Evolutionary conservation across 1,284 basidiomycete genomes (phyloP).

Genomic region (Phlebopus sp.): DNA sequence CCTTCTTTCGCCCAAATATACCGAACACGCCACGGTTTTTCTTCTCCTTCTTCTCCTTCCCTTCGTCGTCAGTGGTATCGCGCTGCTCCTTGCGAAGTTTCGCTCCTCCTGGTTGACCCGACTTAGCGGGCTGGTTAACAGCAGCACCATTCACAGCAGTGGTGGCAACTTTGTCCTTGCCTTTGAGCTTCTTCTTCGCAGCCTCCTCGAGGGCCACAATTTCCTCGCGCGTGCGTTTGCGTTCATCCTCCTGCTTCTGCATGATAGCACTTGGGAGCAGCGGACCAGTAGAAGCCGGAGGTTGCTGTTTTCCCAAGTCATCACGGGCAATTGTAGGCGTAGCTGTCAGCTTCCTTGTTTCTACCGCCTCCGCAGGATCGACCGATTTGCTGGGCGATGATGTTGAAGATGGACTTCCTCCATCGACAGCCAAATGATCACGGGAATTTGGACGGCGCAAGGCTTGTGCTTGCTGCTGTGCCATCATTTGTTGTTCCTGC

Average conservation of each 20-base stretch:
- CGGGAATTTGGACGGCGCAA: conserved; percentile 26
- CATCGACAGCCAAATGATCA: conserved; percentile 24
- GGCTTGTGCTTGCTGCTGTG: conserved; percentile 30
- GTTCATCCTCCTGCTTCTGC: conserved; percentile 54
- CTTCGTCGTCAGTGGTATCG: conserved; percentile 47
- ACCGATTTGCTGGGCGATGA: conserved; percentile 30
- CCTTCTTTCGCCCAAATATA: conserved; percentile 73
- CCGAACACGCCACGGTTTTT: conserved; percentile 66
- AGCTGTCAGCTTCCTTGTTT: conserved; percentile 71
- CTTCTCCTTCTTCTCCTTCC: conserved; percentile 63
- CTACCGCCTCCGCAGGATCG: conserved; percentile 57
- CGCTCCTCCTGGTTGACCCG: conserved; percentile 30
- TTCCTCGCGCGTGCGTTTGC: conserved; percentile 60
- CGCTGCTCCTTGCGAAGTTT: conserved; percentile 70
- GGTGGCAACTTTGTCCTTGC: conserved; percentile 29
- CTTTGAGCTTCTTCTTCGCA: conserved; percentile 50
- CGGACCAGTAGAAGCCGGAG: conserved; percentile 30
- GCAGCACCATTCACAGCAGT: conserved; percentile 39
- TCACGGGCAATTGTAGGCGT: conserved; percentile 75
- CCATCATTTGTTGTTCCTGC: conserved; percentile 27
- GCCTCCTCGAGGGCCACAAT: conserved; percentile 55
- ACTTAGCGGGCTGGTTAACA: conserved; percentile 27
- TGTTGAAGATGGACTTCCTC: conserved; percentile 17
- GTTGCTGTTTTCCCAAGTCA: conserved; percentile 29
- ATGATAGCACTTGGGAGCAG: conserved; percentile 47